Evolutionary conservation across 805 yeast genomes (phyloP).

Genomic region (Candida nemodendra): DNA sequence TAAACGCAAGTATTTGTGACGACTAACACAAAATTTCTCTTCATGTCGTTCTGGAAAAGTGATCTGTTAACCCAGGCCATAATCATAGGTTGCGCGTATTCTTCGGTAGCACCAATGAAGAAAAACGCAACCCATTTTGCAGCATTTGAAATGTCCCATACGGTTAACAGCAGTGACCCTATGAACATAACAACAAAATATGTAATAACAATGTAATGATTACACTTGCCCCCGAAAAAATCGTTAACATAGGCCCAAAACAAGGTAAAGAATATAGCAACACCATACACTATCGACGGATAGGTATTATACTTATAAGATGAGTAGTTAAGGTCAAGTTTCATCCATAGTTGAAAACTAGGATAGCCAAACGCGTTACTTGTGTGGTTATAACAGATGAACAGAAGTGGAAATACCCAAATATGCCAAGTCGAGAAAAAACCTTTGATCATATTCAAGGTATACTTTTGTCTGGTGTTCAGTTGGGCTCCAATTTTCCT

Average conservation of each 20-base stretch:
- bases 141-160: constrained; percentile 48
- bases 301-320: constrained; percentile 39
- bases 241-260: constrained; percentile 38
- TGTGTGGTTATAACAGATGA: constrained; percentile 38
- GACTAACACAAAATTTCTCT: constrained; percentile 39
- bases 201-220: constrained; percentile 36
- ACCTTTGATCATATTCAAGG: constrained; percentile 38
- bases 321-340: constrained; percentile 31
- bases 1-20: constrained; percentile 43
- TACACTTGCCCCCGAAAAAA: constrained; percentile 34
- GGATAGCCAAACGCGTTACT: constrained; percentile 38
- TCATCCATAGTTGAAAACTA: constrained; percentile 46
- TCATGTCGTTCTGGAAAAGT: constrained; percentile 43
- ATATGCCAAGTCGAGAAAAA: constrained; percentile 50
- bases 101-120: constrained; percentile 45
- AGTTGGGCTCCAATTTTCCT: constrained; percentile 41
- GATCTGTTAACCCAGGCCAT: constrained; percentile 55
- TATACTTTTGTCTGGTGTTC: constrained; percentile 41
- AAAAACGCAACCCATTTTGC: constrained; percentile 53
- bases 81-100: constrained; percentile 56
- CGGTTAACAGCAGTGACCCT: constrained; percentile 43
- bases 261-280: constrained; percentile 39
- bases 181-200: constrained; percentile 41
- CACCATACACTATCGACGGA: constrained; percentile 41
- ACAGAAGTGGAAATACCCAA: constrained; percentile 41